phyloP scores from a whole-genome alignment of 306 rosid species.

The Cucurbita moschata region DNA sequence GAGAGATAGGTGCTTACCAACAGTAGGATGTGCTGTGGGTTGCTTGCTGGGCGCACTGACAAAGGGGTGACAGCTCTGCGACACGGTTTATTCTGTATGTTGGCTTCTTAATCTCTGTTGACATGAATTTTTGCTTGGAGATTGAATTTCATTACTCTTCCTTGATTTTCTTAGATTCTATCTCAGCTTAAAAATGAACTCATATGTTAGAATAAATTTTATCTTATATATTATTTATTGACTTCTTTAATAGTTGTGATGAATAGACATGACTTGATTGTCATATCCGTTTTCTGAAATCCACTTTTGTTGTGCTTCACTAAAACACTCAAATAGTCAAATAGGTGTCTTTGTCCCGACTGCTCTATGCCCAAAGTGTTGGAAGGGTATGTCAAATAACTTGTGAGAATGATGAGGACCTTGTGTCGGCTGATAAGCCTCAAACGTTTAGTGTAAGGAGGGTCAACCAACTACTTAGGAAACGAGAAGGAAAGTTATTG shows the following conservation, averaged over 20 bases:
- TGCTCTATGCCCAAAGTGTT: not conserved
- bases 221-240: not conserved
- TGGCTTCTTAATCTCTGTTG: not conserved
- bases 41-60: slow-evolving; percentile 91
- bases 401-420: slow-evolving; percentile 14
- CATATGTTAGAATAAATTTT: not conserved
- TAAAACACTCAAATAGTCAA: not conserved
- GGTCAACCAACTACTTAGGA: slow-evolving; percentile 53
- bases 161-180: not conserved
- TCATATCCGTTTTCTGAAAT: not conserved
- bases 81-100: slow-evolving; percentile 91
- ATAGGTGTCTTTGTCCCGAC: not conserved
- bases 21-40: slow-evolving; percentile 54
- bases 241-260: not conserved
- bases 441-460: slow-evolving; percentile 38
- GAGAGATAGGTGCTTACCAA: slow-evolving; percentile 50
- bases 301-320: not conserved
- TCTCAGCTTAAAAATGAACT: not conserved
- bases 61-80: slow-evolving; percentile 86
- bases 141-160: not conserved
- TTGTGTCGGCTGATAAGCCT: slow-evolving; percentile 33
- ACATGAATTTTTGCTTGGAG: slow-evolving; percentile 11
- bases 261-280: not conserved
- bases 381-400: not conserved
- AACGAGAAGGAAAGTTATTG: slow-evolving; percentile 68